phyloP scores from a whole-genome alignment of 139 green algal genomes.

The Nannochloris sp. region DNA sequence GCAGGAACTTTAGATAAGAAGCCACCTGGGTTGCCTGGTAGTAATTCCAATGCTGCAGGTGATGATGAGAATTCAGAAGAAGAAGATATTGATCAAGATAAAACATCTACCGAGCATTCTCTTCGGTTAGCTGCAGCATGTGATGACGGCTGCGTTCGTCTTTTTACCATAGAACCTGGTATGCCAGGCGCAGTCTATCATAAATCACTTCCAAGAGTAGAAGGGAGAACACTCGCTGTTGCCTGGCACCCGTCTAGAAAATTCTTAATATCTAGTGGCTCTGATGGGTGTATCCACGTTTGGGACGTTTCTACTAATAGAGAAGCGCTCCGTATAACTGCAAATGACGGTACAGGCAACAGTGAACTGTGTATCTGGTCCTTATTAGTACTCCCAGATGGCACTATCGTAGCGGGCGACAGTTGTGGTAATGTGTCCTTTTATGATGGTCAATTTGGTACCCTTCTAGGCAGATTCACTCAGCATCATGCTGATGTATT shows the following conservation, averaged over 20 bases:
- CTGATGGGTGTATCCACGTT: conserved; percentile 59
- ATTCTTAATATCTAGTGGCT: conserved; percentile 51
- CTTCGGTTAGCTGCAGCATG: conserved; percentile 70
- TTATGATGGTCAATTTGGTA: conserved; percentile 77
- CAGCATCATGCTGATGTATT: conserved; percentile 77
- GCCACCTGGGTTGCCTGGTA: neutral
- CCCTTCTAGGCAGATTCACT: conserved; percentile 53
- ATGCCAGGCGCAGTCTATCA: conserved; percentile 35
- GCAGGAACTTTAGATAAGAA: neutral
- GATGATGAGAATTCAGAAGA: neutral
- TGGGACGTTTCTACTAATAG: conserved; percentile 43
- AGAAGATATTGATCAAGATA: neutral
- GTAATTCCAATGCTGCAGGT: neutral
- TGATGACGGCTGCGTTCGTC: conserved; percentile 78
- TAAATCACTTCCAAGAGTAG: conserved; percentile 44
- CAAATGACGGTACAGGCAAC: conserved; percentile 11
- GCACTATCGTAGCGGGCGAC: conserved; percentile 78
- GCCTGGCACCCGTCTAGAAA: conserved; percentile 65
- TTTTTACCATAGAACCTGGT: conserved; percentile 58
- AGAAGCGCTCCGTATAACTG: conserved; percentile 70
- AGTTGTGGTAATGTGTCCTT: conserved; percentile 66
- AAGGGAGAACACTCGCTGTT: conserved; percentile 56
- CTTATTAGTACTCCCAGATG: conserved; percentile 66
- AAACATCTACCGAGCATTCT: neutral
- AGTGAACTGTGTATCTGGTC: conserved; percentile 66